Evolutionary conservation across 768 basidiomycete genomes (phyloP), one percentile per base, ranked within the genome.

Genomic region (Mycena venus): DNA sequence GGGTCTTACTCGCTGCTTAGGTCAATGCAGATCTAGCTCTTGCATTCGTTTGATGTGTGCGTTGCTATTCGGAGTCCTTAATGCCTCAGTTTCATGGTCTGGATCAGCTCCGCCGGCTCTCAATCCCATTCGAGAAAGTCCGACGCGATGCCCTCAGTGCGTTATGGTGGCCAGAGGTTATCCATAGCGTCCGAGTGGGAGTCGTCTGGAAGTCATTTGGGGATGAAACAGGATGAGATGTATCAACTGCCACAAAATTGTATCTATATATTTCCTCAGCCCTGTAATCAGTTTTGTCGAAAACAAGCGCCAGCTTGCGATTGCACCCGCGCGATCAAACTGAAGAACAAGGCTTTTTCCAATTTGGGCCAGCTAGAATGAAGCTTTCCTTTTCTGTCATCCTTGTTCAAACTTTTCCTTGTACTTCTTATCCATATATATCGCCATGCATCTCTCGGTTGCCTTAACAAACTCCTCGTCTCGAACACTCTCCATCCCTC

Each of bases 1-100:
- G 2, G 21, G 19, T 31, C 58, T 72, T 47, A 66, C 66, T 51
- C 49, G 32, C 67, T 40, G 31, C 53, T 70, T 36, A 74, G 75
- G 75, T 12, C 75, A 53, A 67, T 94, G 93, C 81, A 88, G 84
- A 79, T 90, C 90, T 32, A 79, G 85, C 25, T 82, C 80, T 47
- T 94, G 94, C 79, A 84, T 86, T 63, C 89, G 92, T 58, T 80
- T 93, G 81, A 95, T 95, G 94, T 55, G 72, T 77, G 23, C 60
- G 69, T 76, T 34, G 47, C 53, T 49, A 8, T 58, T 38, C 15
- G 14, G n/a, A 68, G 19, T 23, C 34, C 19, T 44, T 36, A 19
- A 49, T 44, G 29, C 36, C 36, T 32, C 42, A 40, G 14, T 29
- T 32, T 73, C 19, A 64, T 55, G 11, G 25, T 49, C n/a, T 65